These are phyloP conservation scores for Penicillium flavigenum DNA, from an alignment of 495 filamentous ascomycete genomes.

Conservation along the genomic window DNA sequence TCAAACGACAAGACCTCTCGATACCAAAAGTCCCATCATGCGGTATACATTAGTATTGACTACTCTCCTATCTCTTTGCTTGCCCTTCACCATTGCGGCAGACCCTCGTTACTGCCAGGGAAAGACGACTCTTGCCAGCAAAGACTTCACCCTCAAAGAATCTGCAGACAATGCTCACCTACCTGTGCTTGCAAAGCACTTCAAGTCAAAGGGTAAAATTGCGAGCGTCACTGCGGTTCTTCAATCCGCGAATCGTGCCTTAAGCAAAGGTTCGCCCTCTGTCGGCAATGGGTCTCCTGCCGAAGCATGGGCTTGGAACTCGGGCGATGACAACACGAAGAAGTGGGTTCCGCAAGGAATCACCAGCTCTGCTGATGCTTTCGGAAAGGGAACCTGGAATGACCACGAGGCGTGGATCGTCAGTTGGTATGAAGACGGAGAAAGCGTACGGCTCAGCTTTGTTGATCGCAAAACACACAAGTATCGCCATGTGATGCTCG, in stretches of 20 bases:
- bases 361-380: constrained; percentile 38
- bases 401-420: constrained; percentile 36
- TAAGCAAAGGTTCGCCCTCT: constrained; percentile 21
- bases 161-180: constrained; percentile 18
- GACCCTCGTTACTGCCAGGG: constrained; percentile 2
- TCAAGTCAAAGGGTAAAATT: constrained; percentile 21
- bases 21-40: not conserved
- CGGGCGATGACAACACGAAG: constrained; percentile 33
- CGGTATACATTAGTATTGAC: not conserved
- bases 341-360: constrained; percentile 45
- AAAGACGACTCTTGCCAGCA: not conserved
- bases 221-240: constrained; percentile 35
- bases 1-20: not conserved
- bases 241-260: constrained; percentile 35
- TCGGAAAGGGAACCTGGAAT: constrained; percentile 31
- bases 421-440: constrained; percentile 38
- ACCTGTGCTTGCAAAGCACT: constrained; percentile 18
- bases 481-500: constrained; percentile 44
- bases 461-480: constrained; percentile 31
- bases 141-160: constrained; percentile 17
- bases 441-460: constrained; percentile 38
- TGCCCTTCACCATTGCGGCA: not conserved
- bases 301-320: constrained; percentile 28
- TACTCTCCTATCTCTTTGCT: not conserved
- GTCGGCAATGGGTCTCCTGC: constrained; percentile 26